A percentile compares a stretch with the other conserved stretches of the same genome.
Conservation (phyloP, 768 basidiomycete species). For the Hydnomerulius pinastri region DNA sequence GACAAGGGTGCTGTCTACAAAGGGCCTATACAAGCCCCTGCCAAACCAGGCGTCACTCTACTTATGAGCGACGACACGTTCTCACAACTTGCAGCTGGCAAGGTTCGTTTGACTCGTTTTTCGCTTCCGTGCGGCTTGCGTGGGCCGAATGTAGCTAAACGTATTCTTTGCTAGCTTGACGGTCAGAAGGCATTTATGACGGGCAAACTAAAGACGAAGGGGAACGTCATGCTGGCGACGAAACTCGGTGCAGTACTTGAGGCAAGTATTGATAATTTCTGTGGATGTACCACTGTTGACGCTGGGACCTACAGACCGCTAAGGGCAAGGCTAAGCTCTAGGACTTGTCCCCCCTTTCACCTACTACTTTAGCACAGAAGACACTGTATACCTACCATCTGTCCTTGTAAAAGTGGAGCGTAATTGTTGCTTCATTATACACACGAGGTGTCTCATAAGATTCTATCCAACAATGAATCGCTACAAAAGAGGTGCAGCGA, state of each 20-base stretch:
- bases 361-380: background rate
- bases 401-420: conserved; percentile 11
- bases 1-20: conserved; percentile 76
- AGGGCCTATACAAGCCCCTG: conserved; percentile 47
- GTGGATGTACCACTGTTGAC: background rate
- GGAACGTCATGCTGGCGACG: conserved; percentile 92
- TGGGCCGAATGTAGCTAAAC: too few species aligned
- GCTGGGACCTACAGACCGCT: conserved; percentile 23
- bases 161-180: conserved; percentile 54
- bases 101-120: conserved; percentile 45
- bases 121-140: too few species aligned
- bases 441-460: conserved; percentile 2
- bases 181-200: conserved; percentile 98
- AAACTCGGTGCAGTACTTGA: conserved; percentile 86
- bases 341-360: background rate
- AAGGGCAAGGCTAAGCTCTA: conserved; percentile 47
- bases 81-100: conserved; percentile 67
- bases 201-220: conserved; percentile 88
- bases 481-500: background rate
- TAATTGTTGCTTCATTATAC: conserved; percentile 21
- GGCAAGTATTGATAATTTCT: conserved; percentile 40
- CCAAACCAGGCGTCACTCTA: conserved; percentile 84
- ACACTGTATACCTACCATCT: background rate
- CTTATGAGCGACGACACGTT: conserved; percentile 78
- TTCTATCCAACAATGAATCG: background rate